Percentiles rank a stretch among this genome's conserved stretches.
phyloP scores from a whole-genome alignment of 2,329 filamentous ascomycete species.

The Metarhizium guizhouense region DNA sequence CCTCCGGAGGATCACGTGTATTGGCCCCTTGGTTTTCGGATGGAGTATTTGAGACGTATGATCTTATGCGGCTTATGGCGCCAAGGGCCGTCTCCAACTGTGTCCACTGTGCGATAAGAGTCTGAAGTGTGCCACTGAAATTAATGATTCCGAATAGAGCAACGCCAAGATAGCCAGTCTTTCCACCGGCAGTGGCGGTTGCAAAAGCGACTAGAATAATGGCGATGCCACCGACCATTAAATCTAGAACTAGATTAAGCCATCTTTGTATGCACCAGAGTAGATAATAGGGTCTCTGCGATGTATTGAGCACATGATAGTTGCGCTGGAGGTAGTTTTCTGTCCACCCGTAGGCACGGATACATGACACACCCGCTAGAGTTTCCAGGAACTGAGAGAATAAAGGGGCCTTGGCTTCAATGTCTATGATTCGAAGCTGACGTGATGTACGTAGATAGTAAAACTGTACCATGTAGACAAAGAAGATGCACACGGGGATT shows the following conservation, averaged over 20 bases:
- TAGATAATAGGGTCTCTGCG: conserved; percentile 27
- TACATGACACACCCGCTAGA: conserved; percentile 14
- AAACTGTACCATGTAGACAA: conserved; percentile 18
- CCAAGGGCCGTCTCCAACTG: conserved; percentile 18
- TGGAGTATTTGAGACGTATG: conserved; percentile 14
- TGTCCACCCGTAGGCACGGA: conserved; percentile 27
- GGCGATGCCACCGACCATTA: conserved; percentile 35
- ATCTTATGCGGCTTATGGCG: conserved; percentile 17
- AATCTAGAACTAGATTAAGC: conserved; percentile 38
- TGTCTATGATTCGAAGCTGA: conserved; percentile 20
- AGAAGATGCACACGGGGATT: conserved; percentile 28
- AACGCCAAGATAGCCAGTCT: conserved; percentile 18
- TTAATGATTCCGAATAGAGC: conserved; percentile 19
- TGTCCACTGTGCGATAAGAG: conserved; percentile 24
- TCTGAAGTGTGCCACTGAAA: conserved; percentile 20
- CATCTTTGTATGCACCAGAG: conserved; percentile 40
- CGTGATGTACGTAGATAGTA: conserved; percentile 23
- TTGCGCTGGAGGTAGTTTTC: conserved; percentile 12
- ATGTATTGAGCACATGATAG: conserved; percentile 21
- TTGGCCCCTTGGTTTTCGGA: conserved; percentile 15
- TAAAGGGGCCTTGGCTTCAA: conserved; percentile 21
- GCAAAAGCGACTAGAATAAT: conserved; percentile 35
- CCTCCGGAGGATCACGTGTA: conserved; percentile 7
- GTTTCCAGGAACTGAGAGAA: conserved; percentile 20
- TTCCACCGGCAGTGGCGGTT: conserved; percentile 22